These are phyloP conservation scores for Naganishia albida DNA, from an alignment of 1,284 basidiomycete genomes.

Conservation along the genomic window DNA sequence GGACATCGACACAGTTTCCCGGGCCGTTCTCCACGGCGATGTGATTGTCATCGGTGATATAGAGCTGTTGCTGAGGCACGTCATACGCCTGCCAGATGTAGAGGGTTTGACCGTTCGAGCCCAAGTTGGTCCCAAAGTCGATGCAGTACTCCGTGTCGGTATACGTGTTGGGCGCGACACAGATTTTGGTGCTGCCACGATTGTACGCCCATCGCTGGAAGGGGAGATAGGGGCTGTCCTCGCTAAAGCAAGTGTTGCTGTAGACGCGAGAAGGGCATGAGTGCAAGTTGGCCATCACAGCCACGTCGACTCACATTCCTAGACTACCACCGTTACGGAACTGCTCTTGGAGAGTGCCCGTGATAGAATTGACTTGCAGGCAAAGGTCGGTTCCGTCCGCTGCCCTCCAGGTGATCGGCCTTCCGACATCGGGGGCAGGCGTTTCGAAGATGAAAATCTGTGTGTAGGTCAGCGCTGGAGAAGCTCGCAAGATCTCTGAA, in stretches of 20 bases:
- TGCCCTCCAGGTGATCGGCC: neutral
- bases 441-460: neutral
- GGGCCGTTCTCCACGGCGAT: constrained; percentile 10
- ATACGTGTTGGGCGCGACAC: constrained; percentile 6
- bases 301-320: neutral
- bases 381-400: neutral
- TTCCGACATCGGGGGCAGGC: neutral
- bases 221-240: neutral
- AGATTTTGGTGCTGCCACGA: constrained; percentile 19
- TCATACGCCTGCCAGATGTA: constrained; percentile 35
- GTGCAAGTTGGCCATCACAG: neutral
- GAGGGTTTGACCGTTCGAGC: constrained; percentile 24
- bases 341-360: neutral
- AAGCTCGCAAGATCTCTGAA: neutral
- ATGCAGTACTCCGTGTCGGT: constrained; percentile 29
- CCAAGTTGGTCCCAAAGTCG: constrained; percentile 10
- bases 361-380: neutral
- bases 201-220: constrained; percentile 20
- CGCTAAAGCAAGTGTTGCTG: constrained; percentile 7
- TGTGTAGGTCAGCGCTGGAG: neutral
- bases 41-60: constrained; percentile 23
- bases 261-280: too few species aligned
- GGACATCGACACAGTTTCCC: constrained; percentile 15
- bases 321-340: neutral
- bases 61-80: constrained; percentile 9